Conservation (phyloP, 352 stramenopile genomes). For the Pythium monospermum region DNA sequence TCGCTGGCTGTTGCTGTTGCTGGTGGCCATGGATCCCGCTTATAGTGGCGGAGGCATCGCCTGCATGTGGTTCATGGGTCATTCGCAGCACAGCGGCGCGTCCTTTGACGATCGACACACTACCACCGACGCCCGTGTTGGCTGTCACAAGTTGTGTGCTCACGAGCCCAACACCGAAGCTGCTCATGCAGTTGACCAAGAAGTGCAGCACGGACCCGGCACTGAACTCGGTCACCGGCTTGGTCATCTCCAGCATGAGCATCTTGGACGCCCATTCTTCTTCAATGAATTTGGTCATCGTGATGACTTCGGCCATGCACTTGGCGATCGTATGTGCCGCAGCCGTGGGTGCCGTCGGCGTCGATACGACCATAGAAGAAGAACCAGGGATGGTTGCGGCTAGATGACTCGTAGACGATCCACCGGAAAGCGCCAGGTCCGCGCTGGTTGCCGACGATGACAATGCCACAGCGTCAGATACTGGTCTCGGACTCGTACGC, state of each 20-base stretch:
- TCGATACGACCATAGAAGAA: too few species aligned
- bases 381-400: too few species aligned
- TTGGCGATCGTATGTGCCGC: slow-evolving; percentile 32
- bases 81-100: slow-evolving; percentile 22
- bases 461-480: not conserved
- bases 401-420: too few species aligned
- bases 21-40: slow-evolving; percentile 3
- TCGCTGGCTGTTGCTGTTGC: slow-evolving; percentile 3
- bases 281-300: slow-evolving; percentile 62
- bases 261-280: slow-evolving; percentile 71
- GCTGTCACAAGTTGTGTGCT: slow-evolving; percentile 54
- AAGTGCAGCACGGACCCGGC: slow-evolving; percentile 55
- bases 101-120: slow-evolving; percentile 25
- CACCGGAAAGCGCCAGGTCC: not conserved
- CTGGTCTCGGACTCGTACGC: not conserved
- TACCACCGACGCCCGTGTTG: slow-evolving; percentile 29
- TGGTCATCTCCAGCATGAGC: slow-evolving; percentile 70
- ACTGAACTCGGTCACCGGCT: slow-evolving; percentile 54
- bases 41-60: not conserved
- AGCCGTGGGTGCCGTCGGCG: not conserved
- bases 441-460: not conserved
- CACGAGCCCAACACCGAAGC: slow-evolving; percentile 53
- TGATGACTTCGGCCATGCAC: slow-evolving; percentile 57
- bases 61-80: slow-evolving; percentile 1
- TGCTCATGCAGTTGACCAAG: slow-evolving; percentile 66